These are phyloP conservation scores for Bipolaris sorokiniana DNA, from an alignment of 2,329 filamentous ascomycete species.

Conservation along the genomic window DNA sequence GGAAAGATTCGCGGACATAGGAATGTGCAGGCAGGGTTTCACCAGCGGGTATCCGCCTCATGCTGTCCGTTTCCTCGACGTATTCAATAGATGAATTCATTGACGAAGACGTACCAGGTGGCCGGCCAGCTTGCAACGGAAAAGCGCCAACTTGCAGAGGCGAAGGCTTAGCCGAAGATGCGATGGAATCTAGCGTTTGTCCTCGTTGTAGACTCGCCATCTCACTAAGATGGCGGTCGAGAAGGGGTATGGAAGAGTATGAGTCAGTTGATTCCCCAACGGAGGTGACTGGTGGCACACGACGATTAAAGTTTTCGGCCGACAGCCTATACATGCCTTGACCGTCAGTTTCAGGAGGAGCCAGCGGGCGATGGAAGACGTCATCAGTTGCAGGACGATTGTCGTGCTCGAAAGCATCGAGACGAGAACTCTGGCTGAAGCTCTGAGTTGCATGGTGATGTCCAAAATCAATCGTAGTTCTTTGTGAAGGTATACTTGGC, in stretches of 20 bases:
- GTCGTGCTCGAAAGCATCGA: constrained; percentile 26
- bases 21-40: constrained; percentile 49
- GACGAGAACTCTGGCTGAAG: constrained; percentile 23
- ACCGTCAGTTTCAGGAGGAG: constrained; percentile 30
- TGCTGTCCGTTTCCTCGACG: constrained; percentile 58
- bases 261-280: constrained; percentile 71
- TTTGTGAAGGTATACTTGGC: constrained; percentile 32
- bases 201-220: constrained; percentile 25
- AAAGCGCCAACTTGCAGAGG: constrained; percentile 36
- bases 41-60: constrained; percentile 55
- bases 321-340: constrained; percentile 43
- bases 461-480: constrained; percentile 27
- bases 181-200: constrained; percentile 55
- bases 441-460: constrained; percentile 31
- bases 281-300: constrained; percentile 42
- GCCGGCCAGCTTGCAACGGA: constrained; percentile 21
- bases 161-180: constrained; percentile 51
- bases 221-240: constrained; percentile 66
- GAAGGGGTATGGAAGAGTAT: constrained; percentile 76
- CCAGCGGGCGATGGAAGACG: constrained; percentile 33
- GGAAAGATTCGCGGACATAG: constrained; percentile 52
- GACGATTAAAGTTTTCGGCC: constrained; percentile 38
- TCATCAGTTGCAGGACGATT: constrained; percentile 32
- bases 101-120: constrained; percentile 36
- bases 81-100: constrained; percentile 59